phyloP scores from a whole-genome alignment of 345 rosid genomes.

The Salix caprea region DNA sequence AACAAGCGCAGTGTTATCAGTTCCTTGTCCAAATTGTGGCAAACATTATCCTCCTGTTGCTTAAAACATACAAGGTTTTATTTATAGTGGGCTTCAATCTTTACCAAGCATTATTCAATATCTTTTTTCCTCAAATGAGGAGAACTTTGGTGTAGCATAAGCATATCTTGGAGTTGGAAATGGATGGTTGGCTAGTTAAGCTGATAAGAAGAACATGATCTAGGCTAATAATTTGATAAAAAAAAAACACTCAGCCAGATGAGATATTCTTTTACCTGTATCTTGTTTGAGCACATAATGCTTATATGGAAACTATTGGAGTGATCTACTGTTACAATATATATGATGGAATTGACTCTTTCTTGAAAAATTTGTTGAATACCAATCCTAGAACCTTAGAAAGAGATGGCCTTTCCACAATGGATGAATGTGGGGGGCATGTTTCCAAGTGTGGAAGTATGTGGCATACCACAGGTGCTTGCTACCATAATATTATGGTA shows the following conservation, averaged over 20 bases:
- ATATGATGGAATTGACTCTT: not conserved
- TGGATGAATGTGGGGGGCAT: not conserved
- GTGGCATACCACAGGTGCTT: not conserved
- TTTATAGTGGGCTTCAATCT: not conserved
- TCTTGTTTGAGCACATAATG: not conserved
- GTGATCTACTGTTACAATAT: not conserved
- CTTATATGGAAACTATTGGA: not conserved
- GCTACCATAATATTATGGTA: not conserved
- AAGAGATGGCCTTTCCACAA: not conserved
- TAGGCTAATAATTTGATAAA: not conserved
- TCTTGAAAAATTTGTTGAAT: not conserved
- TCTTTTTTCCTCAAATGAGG: not conserved
- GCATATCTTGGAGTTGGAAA: not conserved
- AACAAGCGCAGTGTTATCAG: not conserved
- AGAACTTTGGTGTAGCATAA: conserved; percentile 6
- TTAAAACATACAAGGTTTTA: not conserved
- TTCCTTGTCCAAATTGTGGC: not conserved
- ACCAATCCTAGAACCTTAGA: not conserved
- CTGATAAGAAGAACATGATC: not conserved
- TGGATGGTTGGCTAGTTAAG: not conserved
- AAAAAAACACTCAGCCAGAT: not conserved
- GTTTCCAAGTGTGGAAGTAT: not conserved
- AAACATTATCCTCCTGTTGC: not conserved
- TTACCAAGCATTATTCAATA: not conserved
- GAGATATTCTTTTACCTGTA: not conserved